Evolutionary conservation across 2,329 filamentous ascomycete species (phyloP).

Genomic region (Arthrinium phaeospermum): DNA sequence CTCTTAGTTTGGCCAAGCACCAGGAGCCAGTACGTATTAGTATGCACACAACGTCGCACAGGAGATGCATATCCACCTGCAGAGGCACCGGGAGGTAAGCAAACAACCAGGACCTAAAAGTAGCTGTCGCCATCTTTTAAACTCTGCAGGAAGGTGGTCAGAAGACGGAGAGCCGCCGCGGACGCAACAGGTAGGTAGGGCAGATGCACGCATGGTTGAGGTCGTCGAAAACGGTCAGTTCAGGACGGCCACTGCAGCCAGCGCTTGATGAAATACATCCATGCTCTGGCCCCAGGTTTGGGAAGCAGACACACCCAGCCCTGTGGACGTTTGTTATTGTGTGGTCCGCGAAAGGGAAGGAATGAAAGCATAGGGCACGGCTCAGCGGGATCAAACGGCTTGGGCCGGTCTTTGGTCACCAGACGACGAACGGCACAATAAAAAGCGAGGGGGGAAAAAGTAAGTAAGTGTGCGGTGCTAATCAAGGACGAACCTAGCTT

Average conservation of each 20-base stretch:
- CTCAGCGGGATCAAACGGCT: slow-evolving; percentile 14
- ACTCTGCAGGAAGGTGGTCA: background rate
- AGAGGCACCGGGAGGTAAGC: background rate
- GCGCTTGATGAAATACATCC: background rate
- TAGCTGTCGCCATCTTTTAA: background rate
- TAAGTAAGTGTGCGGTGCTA: background rate
- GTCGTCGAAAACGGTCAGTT: background rate
- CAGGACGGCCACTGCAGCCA: background rate
- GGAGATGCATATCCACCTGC: background rate
- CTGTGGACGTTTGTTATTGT: background rate
- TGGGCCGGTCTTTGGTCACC: slow-evolving; percentile 7
- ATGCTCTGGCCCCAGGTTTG: background rate
- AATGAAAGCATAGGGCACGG: slow-evolving; percentile 2
- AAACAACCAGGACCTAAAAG: background rate
- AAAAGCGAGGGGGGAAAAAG: background rate
- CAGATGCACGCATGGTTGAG: background rate
- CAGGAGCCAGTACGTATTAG: too few species aligned
- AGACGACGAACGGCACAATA: background rate
- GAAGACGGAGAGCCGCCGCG: background rate
- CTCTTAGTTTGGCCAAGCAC: slow-evolving; percentile 9
- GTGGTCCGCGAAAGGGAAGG: background rate
- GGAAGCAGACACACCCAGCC: background rate
- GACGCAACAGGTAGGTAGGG: background rate
- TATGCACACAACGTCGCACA: background rate
- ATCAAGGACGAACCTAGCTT: background rate